Conservation (phyloP, 2,329 filamentous ascomycete species). For the Monosporascus sp. region DNA sequence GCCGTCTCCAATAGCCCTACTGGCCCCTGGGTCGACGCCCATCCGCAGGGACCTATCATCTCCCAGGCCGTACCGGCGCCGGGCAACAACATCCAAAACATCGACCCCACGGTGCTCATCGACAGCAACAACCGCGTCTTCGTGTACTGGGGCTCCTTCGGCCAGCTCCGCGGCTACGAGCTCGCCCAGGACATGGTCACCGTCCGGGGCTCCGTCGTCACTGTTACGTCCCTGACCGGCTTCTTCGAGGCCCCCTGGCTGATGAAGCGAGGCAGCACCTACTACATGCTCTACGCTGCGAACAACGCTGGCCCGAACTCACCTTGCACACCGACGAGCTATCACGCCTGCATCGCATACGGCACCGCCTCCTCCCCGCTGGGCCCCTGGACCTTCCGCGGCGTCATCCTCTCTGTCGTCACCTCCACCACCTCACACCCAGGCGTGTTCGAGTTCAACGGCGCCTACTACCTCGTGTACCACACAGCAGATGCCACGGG, state of each 20-base stretch:
- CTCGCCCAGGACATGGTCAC: conserved; percentile 33
- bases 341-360: conserved; percentile 34
- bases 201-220: conserved; percentile 15
- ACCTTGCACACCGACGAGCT: conserved; percentile 33
- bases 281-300: conserved; percentile 36
- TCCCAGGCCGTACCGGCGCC: conserved; percentile 27
- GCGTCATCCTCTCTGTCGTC: conserved; percentile 30
- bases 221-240: conserved; percentile 23
- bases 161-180: conserved; percentile 28
- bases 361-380: conserved; percentile 29
- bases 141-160: conserved; percentile 35
- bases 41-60: conserved; percentile 30
- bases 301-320: conserved; percentile 32
- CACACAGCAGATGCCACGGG: conserved; percentile 30
- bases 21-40: conserved; percentile 31
- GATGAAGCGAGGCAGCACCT: conserved; percentile 29
- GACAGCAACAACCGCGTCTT: conserved; percentile 31
- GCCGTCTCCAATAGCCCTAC: conserved; percentile 29
- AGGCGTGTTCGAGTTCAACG: conserved; percentile 26
- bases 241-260: conserved; percentile 37
- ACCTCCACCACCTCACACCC: conserved; percentile 33
- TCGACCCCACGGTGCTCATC: conserved; percentile 34
- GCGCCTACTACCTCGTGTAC: conserved; percentile 28
- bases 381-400: conserved; percentile 32
- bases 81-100: conserved; percentile 33